phyloP scores from a whole-genome alignment of 768 basidiomycete genomes.

The Suillus clintonianus region DNA sequence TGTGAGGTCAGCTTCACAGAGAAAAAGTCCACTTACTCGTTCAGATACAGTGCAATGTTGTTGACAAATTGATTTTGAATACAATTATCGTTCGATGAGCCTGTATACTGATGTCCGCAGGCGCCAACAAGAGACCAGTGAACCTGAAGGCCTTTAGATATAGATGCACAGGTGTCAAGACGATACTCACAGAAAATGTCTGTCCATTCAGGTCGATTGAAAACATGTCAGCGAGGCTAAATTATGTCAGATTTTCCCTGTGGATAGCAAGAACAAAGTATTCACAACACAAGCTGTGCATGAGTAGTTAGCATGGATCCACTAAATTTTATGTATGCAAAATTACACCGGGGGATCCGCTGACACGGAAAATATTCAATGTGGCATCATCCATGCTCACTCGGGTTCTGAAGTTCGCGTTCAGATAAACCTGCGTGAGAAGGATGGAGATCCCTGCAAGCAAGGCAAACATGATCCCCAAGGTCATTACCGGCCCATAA shows the following conservation, averaged over 20 bases:
- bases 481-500: not conserved
- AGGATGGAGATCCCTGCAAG: not conserved
- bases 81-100: conserved; percentile 1
- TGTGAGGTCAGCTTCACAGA: not conserved
- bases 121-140: conserved; percentile 8
- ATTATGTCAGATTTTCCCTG: not conserved
- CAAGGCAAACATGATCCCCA: not conserved
- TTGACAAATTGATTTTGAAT: conserved; percentile 2
- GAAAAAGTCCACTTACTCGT: not conserved
- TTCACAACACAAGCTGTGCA: conserved; percentile 4
- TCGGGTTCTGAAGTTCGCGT: not conserved
- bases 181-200: conserved; percentile 5
- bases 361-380: not conserved
- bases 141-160: not conserved
- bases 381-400: not conserved
- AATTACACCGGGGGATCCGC: conserved; percentile 2
- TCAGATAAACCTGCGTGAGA: not conserved
- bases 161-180: not conserved
- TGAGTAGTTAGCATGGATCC: not conserved
- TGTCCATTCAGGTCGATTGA: not conserved
- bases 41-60: conserved; percentile 2
- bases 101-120: conserved; percentile 3
- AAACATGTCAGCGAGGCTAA: conserved; percentile 2
- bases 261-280: not conserved
- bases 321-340: not conserved